Evolutionary conservation across 2,329 filamentous ascomycete genomes (phyloP).

Genomic region (Dendrostoma leiphaemia): DNA sequence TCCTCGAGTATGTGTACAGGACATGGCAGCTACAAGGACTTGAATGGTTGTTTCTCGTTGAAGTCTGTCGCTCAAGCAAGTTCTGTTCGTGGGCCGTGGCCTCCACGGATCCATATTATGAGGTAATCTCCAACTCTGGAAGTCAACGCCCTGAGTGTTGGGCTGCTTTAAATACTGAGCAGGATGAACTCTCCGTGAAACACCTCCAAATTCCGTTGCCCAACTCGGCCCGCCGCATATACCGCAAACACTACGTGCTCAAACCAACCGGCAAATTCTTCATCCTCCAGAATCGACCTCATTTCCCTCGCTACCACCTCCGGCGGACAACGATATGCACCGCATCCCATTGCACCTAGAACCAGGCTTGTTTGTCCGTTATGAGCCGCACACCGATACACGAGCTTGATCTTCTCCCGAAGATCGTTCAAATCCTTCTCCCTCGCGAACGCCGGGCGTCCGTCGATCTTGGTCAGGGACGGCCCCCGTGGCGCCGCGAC

Average conservation of each 20-base stretch:
- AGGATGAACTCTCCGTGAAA: not conserved
- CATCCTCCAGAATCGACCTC: not conserved
- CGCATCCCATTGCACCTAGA: not conserved
- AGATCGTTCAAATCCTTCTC: not conserved
- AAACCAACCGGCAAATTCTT: slow-evolving; percentile 2
- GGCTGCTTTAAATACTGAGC: not conserved
- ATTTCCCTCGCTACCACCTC: not conserved
- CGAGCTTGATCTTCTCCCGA: not conserved
- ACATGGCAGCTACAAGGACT: too few relatives aligned
- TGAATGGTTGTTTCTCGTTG: too few relatives aligned
- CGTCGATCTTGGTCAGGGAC: not conserved
- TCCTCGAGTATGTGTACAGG: too few relatives aligned
- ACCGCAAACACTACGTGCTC: not conserved
- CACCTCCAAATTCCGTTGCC: not conserved
- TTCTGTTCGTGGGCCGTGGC: too few relatives aligned
- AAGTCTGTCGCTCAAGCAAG: too few relatives aligned
- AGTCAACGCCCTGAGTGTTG: too few relatives aligned
- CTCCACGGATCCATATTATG: too few relatives aligned
- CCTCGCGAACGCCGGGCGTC: not conserved
- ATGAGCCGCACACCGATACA: slow-evolving; percentile 1
- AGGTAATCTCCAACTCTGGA: too few relatives aligned
- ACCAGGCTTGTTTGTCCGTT: slow-evolving; percentile 1
- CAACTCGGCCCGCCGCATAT: not conserved
- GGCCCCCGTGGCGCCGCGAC: not conserved
- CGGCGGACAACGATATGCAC: not conserved